Evolutionary conservation across 768 basidiomycete species (phyloP), one percentile per base, ranked within the genome.

Genomic region (Tephrocybe sp.): DNA sequence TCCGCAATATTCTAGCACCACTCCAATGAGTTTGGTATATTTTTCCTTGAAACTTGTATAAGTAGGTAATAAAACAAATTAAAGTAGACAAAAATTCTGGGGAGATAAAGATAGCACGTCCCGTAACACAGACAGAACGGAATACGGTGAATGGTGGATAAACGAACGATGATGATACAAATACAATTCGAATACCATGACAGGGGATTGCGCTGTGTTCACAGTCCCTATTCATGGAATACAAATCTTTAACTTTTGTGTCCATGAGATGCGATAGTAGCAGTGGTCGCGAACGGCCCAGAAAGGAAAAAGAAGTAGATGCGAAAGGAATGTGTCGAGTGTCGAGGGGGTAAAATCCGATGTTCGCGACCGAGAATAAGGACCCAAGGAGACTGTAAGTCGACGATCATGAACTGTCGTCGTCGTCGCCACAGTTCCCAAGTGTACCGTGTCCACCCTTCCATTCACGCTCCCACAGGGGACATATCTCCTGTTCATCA

Each of bases 381-480:
- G 20, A 39, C 17, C 17, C 25, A 3, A 21, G 12, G n/a, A 23
- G 4, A 18, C 26, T 25, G 39, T 4, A 33, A 17, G 21, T 44
- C 38, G 34, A 18, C 30, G 32, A 32, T 54, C 38, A 61, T 38
- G 54, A 56, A 26, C 61, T 62, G 20, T 72, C 71, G 10, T 70
- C 70, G 7, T 74, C 77, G 3, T 78, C 79, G 1, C 75, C 79
- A 45, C 77, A 75, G 24, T 69, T 74, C 40, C 68, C 77, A 28
- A 72, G 67, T 48, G 71, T 75, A 43, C 77, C 76, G 48, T 80
- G 75, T 0, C 90, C 91, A 14, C 91, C 90, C 36, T 83, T 83
- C 92, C 92, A 93, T 54, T 85, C 83, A 36, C 87, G 78, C 63
- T 93, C 89, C 92, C 92, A 94, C 17, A 85, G 71, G 24, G 83